These are phyloP conservation scores for Lipomyces orientalis DNA, from an alignment of 805 yeast genomes.

Conservation along the genomic window DNA sequence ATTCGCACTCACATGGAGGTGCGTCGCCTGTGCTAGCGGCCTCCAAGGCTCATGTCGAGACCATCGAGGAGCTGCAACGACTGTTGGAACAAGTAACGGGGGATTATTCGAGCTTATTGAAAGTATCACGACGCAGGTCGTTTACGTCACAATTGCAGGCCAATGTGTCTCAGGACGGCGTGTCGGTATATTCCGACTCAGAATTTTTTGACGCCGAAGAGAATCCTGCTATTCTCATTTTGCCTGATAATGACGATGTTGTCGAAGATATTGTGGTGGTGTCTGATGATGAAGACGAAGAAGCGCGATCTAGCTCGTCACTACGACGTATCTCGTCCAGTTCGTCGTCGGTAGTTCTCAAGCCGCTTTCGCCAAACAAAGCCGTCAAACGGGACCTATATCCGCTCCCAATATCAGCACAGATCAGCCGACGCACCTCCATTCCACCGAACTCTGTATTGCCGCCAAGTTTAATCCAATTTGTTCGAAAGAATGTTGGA, in stretches of 20 bases:
- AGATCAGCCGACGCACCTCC: constrained; percentile 22
- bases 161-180: constrained; percentile 19
- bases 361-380: constrained; percentile 16
- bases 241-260: constrained; percentile 49
- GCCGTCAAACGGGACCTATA: constrained; percentile 16
- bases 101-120: constrained; percentile 13
- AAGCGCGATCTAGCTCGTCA: constrained; percentile 23
- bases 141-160: constrained; percentile 8
- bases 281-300: constrained; percentile 46
- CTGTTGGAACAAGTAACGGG: constrained; percentile 16
- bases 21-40: background rate
- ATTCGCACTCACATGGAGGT: background rate
- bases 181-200: constrained; percentile 30
- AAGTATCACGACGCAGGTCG: constrained; percentile 14
- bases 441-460: constrained; percentile 48
- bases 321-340: constrained; percentile 13
- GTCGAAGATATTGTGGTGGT: constrained; percentile 63
- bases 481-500: constrained; percentile 88
- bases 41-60: constrained; percentile 6
- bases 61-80: constrained; percentile 20
- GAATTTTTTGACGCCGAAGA: constrained; percentile 76
- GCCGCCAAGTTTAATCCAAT: constrained; percentile 83
- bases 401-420: constrained; percentile 26
- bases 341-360: constrained; percentile 5
- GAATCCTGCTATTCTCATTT: constrained; percentile 37